These are phyloP conservation scores for Spergularia marina DNA, from an alignment of 148 eudicot species.

Conservation along the genomic window DNA sequence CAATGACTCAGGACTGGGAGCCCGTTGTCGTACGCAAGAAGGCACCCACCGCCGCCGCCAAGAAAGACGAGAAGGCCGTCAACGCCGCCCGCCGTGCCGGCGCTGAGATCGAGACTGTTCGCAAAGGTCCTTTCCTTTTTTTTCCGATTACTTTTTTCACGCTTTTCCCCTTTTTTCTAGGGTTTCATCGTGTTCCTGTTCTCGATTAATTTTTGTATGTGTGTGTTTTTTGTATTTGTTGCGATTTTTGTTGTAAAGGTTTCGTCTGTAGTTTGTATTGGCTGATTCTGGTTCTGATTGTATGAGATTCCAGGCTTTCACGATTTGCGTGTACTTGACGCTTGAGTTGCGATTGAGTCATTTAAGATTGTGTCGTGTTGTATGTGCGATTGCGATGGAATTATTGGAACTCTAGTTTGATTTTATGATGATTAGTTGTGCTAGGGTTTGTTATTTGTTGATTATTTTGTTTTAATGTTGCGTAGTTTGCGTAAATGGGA, in stretches of 20 bases:
- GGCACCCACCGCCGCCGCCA: constrained; percentile 90
- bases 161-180: neutral
- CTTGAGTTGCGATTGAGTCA: neutral
- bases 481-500: too few relatives aligned
- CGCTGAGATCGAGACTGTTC: constrained; percentile 93
- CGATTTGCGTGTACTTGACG: neutral
- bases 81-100: constrained; percentile 99
- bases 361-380: neutral
- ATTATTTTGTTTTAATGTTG: too few relatives aligned
- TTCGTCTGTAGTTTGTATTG: too few relatives aligned
- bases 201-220: neutral
- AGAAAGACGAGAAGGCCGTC: constrained; percentile 94
- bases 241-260: neutral
- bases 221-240: neutral
- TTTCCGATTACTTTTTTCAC: neutral
- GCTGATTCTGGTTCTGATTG: neutral
- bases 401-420: too few relatives aligned
- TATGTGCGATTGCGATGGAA: too few relatives aligned
- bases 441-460: too few relatives aligned
- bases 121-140: constrained; percentile 44
- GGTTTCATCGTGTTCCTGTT: neutral
- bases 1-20: constrained; percentile 88
- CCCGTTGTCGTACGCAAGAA: constrained; percentile 95
- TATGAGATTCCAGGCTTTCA: constrained; percentile 1
- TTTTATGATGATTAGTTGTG: too few relatives aligned